phyloP scores from a whole-genome alignment of 257 asterid species.

The Plantago major region DNA sequence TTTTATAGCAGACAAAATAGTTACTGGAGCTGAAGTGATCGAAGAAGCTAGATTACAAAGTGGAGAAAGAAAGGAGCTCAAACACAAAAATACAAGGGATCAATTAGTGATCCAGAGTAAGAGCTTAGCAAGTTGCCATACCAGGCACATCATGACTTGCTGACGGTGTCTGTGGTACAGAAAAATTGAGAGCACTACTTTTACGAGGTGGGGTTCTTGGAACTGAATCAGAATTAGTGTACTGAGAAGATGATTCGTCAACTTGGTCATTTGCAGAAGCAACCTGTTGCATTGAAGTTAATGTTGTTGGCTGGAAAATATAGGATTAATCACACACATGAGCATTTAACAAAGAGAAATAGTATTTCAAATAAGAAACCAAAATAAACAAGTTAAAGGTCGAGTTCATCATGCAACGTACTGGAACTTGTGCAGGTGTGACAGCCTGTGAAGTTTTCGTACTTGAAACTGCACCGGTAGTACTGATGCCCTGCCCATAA shows the following conservation, averaged over 20 bases:
- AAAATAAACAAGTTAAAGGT: conserved; percentile 11
- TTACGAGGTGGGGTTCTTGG: conserved; percentile 76
- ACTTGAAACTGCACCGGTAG: conserved; percentile 62
- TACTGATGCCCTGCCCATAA: conserved; percentile 63
- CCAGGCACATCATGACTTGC: conserved; percentile 55
- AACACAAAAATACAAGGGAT: conserved; percentile 18
- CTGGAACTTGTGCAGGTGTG: conserved; percentile 61
- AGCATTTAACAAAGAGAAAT: not conserved
- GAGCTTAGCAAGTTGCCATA: conserved; percentile 31
- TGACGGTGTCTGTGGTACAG: conserved; percentile 71
- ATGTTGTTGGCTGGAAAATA: conserved; percentile 45
- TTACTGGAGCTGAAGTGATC: conserved; percentile 47
- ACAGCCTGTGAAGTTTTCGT: conserved; percentile 64
- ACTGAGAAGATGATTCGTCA: conserved; percentile 66
- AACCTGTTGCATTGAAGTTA: conserved; percentile 49
- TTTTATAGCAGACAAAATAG: conserved; percentile 48
- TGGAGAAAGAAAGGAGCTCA: conserved; percentile 22
- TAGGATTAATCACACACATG: conserved; percentile 15
- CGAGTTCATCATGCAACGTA: conserved; percentile 33
- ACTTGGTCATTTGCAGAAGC: conserved; percentile 50
- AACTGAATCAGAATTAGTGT: conserved; percentile 49
- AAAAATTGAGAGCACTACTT: conserved; percentile 44
- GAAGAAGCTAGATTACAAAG: conserved; percentile 40
- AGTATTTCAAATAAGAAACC: not conserved
- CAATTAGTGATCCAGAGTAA: conserved; percentile 23